Evolutionary conservation across 768 basidiomycete genomes (phyloP).

Genomic region (Psilocybe cubensis): DNA sequence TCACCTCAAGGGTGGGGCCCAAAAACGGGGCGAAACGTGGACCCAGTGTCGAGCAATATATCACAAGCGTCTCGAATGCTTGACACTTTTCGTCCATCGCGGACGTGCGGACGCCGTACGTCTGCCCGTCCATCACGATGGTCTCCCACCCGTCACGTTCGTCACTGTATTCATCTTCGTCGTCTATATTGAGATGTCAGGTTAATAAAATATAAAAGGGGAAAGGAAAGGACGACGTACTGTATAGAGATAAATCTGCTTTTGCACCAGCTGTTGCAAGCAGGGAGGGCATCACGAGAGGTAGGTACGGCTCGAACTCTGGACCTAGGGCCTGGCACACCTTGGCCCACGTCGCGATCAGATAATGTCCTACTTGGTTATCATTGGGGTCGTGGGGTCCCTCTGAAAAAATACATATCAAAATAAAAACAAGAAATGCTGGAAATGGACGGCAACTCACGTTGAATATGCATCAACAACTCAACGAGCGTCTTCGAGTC

Average conservation of each 20-base stretch:
- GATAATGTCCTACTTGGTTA: conserved; percentile 71
- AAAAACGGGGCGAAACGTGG: conserved; percentile 74
- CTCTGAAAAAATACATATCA: conserved; percentile 33
- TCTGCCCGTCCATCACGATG: conserved; percentile 75
- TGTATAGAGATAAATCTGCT: conserved; percentile 75
- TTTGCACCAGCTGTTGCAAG: conserved; percentile 79
- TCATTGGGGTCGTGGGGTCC: conserved; percentile 71
- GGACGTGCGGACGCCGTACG: conserved; percentile 77
- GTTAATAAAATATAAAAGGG: neutral
- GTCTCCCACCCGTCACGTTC: conserved; percentile 82
- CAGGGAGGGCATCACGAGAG: conserved; percentile 81
- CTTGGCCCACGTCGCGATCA: conserved; percentile 89
- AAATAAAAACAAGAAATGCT: neutral
- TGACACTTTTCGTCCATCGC: conserved; percentile 87
- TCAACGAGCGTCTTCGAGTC: conserved; percentile 77
- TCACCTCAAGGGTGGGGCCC: conserved; percentile 69
- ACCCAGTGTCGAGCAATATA: conserved; percentile 73
- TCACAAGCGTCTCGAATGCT: conserved; percentile 85
- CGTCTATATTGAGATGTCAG: conserved; percentile 35
- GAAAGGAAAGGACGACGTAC: conserved; percentile 37
- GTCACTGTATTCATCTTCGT: conserved; percentile 52
- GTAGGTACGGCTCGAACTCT: conserved; percentile 87
- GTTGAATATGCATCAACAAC: conserved; percentile 76
- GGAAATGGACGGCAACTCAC: conserved; percentile 38
- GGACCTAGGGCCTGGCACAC: conserved; percentile 83